phyloP scores from a whole-genome alignment of 2,329 filamentous ascomycete species.

The Trichocomaceae sp. region DNA sequence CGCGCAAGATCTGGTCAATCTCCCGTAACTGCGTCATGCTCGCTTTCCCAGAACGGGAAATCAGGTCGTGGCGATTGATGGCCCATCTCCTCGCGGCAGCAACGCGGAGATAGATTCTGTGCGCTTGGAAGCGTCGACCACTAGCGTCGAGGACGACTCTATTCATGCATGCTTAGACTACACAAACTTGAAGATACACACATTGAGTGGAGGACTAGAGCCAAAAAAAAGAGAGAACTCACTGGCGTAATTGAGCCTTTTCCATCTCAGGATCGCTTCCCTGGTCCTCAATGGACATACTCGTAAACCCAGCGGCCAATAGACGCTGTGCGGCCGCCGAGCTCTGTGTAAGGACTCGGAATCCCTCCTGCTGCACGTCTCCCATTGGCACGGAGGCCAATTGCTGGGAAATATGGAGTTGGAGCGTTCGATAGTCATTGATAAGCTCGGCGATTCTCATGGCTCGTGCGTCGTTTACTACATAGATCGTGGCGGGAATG shows the following conservation, averaged over 20 bases:
- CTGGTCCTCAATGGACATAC: constrained; percentile 28
- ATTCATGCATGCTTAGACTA: constrained; percentile 7
- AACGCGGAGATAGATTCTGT: constrained; percentile 54
- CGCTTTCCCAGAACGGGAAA: constrained; percentile 44
- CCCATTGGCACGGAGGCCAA: constrained; percentile 46
- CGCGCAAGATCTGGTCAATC: constrained; percentile 43
- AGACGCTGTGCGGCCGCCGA: constrained; percentile 49
- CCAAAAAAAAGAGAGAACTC: not conserved
- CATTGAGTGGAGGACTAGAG: not conserved
- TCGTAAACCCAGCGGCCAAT: constrained; percentile 44
- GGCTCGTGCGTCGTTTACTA: constrained; percentile 59
- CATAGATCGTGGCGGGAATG: not conserved
- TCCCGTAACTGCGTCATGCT: constrained; percentile 44
- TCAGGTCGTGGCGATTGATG: constrained; percentile 45
- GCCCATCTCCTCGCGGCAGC: constrained; percentile 55
- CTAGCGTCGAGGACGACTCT: constrained; percentile 57
- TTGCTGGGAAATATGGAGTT: constrained; percentile 52
- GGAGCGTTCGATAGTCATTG: constrained; percentile 56
- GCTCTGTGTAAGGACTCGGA: constrained; percentile 52
- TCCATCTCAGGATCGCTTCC: constrained; percentile 44
- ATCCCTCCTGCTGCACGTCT: constrained; percentile 55
- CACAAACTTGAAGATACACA: constrained; percentile 10
- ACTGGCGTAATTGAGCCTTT: constrained; percentile 48
- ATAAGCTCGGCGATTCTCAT: constrained; percentile 58
- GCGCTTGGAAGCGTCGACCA: constrained; percentile 55